phyloP scores from a whole-genome alignment of 176 grass and related monocot genomes.

The Saccharum officinarum region DNA sequence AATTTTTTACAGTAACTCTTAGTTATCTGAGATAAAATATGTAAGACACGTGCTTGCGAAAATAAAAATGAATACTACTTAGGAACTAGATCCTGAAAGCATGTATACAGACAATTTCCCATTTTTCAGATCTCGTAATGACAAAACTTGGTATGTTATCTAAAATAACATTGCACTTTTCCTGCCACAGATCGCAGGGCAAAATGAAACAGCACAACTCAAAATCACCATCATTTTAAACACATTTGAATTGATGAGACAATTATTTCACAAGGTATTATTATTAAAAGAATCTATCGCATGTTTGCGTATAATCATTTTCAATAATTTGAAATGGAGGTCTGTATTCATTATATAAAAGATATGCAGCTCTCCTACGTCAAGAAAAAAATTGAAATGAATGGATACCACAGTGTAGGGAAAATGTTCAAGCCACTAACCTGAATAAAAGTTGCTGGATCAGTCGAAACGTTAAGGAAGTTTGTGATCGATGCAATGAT shows the following conservation, averaged over 20 bases:
- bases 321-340: not conserved
- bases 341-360: not conserved
- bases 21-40: not conserved
- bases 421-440: conserved; percentile 9
- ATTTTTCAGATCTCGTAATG: not conserved
- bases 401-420: not conserved
- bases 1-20: not conserved
- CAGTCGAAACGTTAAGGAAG: conserved; percentile 56
- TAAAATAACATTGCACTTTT: not conserved
- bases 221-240: not conserved
- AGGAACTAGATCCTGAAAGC: not conserved
- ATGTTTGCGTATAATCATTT: not conserved
- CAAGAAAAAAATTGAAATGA: not conserved
- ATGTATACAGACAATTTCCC: not conserved
- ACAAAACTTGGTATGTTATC: not conserved
- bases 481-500: conserved; percentile 30
- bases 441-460: conserved; percentile 74
- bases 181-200: not conserved
- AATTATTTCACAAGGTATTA: not conserved
- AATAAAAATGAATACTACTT: too few species aligned
- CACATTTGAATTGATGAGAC: not conserved
- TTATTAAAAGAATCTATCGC: not conserved
- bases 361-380: not conserved
- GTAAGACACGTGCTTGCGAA: not conserved
- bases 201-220: not conserved